Conservation (phyloP, 1,139 yeast genomes). For the Chernovozyma aurita region DNA sequence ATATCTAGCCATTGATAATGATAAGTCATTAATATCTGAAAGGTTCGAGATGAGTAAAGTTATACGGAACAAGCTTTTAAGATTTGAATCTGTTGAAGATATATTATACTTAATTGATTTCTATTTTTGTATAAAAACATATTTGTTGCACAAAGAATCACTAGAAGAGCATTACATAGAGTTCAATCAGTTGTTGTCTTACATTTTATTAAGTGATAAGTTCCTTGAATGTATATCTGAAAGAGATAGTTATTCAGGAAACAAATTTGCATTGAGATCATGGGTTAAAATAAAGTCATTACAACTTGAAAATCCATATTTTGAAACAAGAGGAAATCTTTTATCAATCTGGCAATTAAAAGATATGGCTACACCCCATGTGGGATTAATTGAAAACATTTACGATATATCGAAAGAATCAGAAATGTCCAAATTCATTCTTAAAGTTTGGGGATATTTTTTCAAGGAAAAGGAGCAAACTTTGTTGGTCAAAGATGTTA, state of each 20-base stretch:
- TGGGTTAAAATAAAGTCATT: conserved; percentile 14
- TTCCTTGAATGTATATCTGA: conserved; percentile 21
- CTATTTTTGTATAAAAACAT: conserved; percentile 25
- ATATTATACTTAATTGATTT: conserved; percentile 24
- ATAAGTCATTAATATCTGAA: too few species aligned
- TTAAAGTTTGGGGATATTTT: conserved; percentile 22
- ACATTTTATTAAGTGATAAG: conserved; percentile 22
- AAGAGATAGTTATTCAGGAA: background rate
- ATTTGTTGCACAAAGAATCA: conserved; percentile 19
- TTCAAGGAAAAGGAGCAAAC: conserved; percentile 18
- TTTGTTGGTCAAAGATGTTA: conserved; percentile 14
- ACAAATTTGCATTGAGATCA: conserved; percentile 1
- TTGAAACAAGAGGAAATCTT: conserved; percentile 29
- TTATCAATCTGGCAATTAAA: conserved; percentile 25
- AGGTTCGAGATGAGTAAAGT: too few species aligned
- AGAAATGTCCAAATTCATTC: conserved; percentile 13
- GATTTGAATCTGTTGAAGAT: conserved; percentile 14
- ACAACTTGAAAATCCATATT: conserved; percentile 27
- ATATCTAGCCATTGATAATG: too few species aligned
- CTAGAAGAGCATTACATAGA: conserved; percentile 28
- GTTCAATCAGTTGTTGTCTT: conserved; percentile 26
- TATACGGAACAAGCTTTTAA: background rate
- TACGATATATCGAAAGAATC: conserved; percentile 12
- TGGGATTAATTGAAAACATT: conserved; percentile 11
- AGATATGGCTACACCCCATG: conserved; percentile 25